Base-by-base conservation (phyloP, 179 eudicot species). In the Heliamphora pulchella region DNA sequence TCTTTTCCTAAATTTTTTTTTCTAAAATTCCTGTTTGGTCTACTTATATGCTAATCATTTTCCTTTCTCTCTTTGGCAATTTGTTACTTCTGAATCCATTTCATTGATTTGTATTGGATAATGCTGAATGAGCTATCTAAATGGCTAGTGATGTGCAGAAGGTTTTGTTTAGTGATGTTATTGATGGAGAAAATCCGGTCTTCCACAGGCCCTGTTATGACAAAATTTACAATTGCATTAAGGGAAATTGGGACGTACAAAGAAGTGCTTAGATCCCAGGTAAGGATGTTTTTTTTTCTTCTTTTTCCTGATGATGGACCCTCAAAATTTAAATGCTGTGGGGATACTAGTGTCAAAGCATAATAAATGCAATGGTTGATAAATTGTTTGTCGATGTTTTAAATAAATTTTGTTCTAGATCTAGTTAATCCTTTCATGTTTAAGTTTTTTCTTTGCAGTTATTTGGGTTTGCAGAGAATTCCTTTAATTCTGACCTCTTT, bases 221-320 rank as follows among this genome's bases (percentile, higher is more conserved):
- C 98, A 80, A 94, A 96, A 83, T 94, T 96, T 83, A 96, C 98
- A 14, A 94, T 96, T 79, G 99, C 99, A 46, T 83, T 96, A 85
- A 89, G 99, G 87, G 99, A 96, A 89, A 96, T 96, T 70, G 99
- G 99, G 79, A 96, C 98, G 48, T 96, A 96, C 75, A 94, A 96
- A 83, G 99, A 96, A 89, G 98, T 94, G 79, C 98, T 96, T 85
- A 90, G 99, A 77, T 96, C 99, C 70, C 98, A 96, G 98, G 98
- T 94, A 83, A 73, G 61, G 13, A 48, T 81, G n/a, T 22, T 8
- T 72, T 8, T 31, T 31, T 0, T 31, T 31, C 31, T 31, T 31
- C 0, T 31, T 31, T 31, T 31, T 31, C 31, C 31, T 31, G 2
- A 31, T 80, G 74, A 46, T 71, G 46, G 71, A 17, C 31, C 68